These are phyloP conservation scores for Starmerella vitae DNA, from an alignment of 805 yeast genomes.

Conservation along the genomic window DNA sequence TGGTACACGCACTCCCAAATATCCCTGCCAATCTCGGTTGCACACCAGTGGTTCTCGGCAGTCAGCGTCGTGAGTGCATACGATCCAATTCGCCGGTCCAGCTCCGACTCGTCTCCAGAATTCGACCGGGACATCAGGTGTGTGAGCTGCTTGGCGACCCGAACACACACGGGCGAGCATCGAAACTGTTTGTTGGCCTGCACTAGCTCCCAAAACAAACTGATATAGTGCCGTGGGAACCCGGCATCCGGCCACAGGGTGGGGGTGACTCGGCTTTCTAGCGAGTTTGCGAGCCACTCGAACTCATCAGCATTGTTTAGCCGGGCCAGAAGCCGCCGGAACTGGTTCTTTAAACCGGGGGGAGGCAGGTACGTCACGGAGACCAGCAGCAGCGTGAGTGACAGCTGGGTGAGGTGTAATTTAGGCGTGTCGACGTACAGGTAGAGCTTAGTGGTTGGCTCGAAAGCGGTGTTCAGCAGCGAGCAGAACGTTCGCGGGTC, in stretches of 20 bases:
- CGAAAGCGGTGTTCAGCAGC: constrained; percentile 38
- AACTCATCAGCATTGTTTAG: constrained; percentile 27
- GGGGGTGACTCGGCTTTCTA: neutral
- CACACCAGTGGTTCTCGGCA: constrained; percentile 3
- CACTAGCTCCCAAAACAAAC: constrained; percentile 60
- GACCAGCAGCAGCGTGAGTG: constrained; percentile 48
- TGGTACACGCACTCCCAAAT: constrained; percentile 2
- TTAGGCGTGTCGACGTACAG: constrained; percentile 20
- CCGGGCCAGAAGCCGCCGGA: constrained; percentile 26
- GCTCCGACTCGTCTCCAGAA: neutral
- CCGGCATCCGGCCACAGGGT: no score
- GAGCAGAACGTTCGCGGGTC: constrained; percentile 48
- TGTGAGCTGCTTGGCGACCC: neutral
- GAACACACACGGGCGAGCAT: neutral
- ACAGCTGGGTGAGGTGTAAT: constrained; percentile 40
- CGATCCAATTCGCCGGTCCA: constrained; percentile 8
- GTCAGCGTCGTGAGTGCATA: constrained; percentile 13
- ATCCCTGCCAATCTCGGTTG: constrained; percentile 8
- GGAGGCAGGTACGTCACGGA: constrained; percentile 57
- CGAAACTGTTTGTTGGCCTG: constrained; percentile 48
- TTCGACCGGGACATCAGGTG: constrained; percentile 10
- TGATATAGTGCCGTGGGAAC: no score
- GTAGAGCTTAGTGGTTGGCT: constrained; percentile 22
- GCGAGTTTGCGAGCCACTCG: constrained; percentile 16
- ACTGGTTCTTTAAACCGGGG: constrained; percentile 21